A percentile compares a stretch with the other conserved stretches of the same genome.
Evolutionary conservation across 2,329 filamentous ascomycete species (phyloP).

Genomic region (Botrytis porri): DNA sequence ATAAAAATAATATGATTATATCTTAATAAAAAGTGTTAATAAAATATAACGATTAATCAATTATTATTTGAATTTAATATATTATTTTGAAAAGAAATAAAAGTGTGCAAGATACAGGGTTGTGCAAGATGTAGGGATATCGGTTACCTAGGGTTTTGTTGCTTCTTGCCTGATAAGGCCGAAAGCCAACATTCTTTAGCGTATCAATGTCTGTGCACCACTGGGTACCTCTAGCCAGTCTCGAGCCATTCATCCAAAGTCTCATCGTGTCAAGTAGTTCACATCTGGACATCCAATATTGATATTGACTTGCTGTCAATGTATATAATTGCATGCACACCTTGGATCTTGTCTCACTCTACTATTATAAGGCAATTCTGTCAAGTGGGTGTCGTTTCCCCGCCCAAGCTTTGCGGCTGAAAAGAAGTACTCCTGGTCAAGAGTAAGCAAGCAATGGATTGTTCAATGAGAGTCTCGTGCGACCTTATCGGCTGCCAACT

Average conservation of each 20-base stretch:
- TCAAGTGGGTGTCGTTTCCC: not conserved
- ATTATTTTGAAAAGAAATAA: too few species aligned
- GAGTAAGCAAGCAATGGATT: not conserved
- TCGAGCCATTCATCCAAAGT: not conserved
- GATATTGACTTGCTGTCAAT: not conserved
- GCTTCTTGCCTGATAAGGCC: not conserved
- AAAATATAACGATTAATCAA: too few species aligned
- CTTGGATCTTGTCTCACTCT: not conserved
- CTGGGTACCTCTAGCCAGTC: not conserved
- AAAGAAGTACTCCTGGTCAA: not conserved
- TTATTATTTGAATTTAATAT: too few species aligned
- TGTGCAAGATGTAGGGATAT: too few species aligned
- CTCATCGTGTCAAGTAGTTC: not conserved
- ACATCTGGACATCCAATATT: not conserved
- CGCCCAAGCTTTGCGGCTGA: conserved; percentile 5
- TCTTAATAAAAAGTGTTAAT: too few species aligned
- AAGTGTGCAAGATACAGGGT: too few species aligned
- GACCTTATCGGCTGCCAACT: conserved; percentile 1
- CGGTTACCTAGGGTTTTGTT: too few species aligned
- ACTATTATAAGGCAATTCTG: not conserved
- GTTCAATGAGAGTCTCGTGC: not conserved
- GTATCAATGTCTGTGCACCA: not conserved
- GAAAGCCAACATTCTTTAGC: not conserved
- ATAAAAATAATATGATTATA: too few species aligned
- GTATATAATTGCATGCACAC: not conserved